Evolutionary conservation across 2,329 filamentous ascomycete genomes (phyloP).

Genomic region (Penicillium sp.): DNA sequence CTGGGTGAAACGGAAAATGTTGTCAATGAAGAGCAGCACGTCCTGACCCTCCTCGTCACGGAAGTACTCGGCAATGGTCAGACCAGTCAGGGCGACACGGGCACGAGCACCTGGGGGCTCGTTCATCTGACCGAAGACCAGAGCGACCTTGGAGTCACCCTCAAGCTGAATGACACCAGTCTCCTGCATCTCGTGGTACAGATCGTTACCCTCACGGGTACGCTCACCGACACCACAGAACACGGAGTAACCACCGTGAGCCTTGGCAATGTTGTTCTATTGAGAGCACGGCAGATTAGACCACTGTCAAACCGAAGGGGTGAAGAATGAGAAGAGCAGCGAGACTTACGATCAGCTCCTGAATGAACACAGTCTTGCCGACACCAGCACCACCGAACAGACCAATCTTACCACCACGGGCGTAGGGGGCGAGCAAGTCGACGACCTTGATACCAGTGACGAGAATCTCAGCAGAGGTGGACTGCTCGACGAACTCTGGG

Average conservation of each 20-base stretch:
- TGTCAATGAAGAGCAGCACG: conserved; percentile 99
- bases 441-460: conserved; percentile 99
- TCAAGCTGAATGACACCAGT: conserved; percentile 99
- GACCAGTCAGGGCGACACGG: conserved; percentile 96
- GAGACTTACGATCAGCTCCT: conserved; percentile 81
- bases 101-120: conserved; percentile 99
- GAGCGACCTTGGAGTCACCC: conserved; percentile 97
- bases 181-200: conserved; percentile 99
- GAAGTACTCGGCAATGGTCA: conserved; percentile 67
- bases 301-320: neutral
- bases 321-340: neutral
- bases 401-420: conserved; percentile 99
- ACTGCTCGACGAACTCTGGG: conserved; percentile 89
- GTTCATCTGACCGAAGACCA: conserved; percentile 99
- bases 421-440: conserved; percentile 96
- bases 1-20: conserved; percentile 99
- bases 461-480: conserved; percentile 90
- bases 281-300: neutral
- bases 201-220: conserved; percentile 99
- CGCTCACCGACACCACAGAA: conserved; percentile 99
- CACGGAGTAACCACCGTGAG: conserved; percentile 99
- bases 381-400: conserved; percentile 99
- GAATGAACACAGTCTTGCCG: conserved; percentile 99
- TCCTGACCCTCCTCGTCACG: conserved; percentile 77
- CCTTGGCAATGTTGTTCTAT: conserved; percentile 99